These are phyloP conservation scores for Glycine soja DNA, from an alignment of 306 rosid genomes.

Conservation along the genomic window DNA sequence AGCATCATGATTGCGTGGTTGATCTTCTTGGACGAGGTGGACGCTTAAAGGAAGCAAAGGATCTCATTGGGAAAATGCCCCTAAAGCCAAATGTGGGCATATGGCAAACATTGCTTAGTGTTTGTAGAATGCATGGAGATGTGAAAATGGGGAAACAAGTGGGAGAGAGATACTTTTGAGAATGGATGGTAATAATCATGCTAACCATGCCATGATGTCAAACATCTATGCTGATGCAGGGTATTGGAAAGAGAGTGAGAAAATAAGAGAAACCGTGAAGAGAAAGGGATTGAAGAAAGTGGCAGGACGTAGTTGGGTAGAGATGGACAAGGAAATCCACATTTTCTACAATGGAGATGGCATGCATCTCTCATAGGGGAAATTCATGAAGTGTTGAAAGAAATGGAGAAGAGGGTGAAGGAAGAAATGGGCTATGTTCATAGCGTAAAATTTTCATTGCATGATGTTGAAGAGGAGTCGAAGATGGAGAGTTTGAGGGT, in stretches of 20 bases:
- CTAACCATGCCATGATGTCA: conserved; percentile 71
- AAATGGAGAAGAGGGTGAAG: conserved; percentile 65
- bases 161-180: conserved; percentile 60
- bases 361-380: conserved; percentile 55
- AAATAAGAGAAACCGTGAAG: conserved; percentile 56
- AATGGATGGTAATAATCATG: conserved; percentile 58
- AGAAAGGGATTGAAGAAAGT: conserved; percentile 66
- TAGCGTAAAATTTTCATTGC: conserved; percentile 57
- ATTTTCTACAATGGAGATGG: conserved; percentile 66
- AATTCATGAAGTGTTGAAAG: conserved; percentile 59
- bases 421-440: conserved; percentile 62
- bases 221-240: conserved; percentile 67
- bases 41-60: too few relatives aligned
- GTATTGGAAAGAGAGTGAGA: conserved; percentile 70
- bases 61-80: conserved; percentile 58
- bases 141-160: conserved; percentile 61
- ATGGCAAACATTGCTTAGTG: conserved; percentile 70
- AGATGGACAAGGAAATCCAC: conserved; percentile 65
- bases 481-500: conserved; percentile 70
- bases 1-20: too few relatives aligned
- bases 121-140: conserved; percentile 70
- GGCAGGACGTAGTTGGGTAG: conserved; percentile 76
- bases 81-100: conserved; percentile 66
- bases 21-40: too few relatives aligned
- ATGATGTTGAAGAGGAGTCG: conserved; percentile 73